phyloP scores from a whole-genome alignment of 2,329 filamentous ascomycete species.

The Penicillium sp. region DNA sequence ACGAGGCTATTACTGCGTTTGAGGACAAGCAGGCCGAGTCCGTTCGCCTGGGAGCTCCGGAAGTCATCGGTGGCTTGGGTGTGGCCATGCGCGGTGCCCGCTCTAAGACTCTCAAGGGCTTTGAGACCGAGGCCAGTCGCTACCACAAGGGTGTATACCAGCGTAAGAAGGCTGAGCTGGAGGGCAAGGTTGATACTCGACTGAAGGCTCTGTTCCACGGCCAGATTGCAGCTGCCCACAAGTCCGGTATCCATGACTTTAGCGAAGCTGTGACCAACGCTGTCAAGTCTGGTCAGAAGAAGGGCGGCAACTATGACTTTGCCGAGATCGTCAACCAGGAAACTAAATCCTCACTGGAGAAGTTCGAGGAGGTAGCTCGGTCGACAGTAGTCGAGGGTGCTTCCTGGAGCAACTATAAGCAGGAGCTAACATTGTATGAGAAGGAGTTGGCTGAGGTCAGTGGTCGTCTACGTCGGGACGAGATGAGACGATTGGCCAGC shows the following conservation, averaged over 20 bases:
- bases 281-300: slow-evolving; percentile 92
- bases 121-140: slow-evolving; percentile 86
- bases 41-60: slow-evolving; percentile 71
- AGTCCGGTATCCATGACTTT: slow-evolving; percentile 81
- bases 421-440: slow-evolving; percentile 79
- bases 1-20: slow-evolving; percentile 78
- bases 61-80: slow-evolving; percentile 77
- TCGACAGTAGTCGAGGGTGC: slow-evolving; percentile 78
- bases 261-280: slow-evolving; percentile 83
- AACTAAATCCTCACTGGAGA: slow-evolving; percentile 74
- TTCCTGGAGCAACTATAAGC: slow-evolving; percentile 83
- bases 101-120: slow-evolving; percentile 75
- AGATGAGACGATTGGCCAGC: slow-evolving; percentile 91
- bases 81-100: slow-evolving; percentile 74
- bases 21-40: slow-evolving; percentile 85
- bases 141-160: slow-evolving; percentile 97
- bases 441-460: slow-evolving; percentile 93
- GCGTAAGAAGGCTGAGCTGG: slow-evolving; percentile 83
- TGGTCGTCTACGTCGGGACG: slow-evolving; percentile 82
- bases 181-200: slow-evolving; percentile 83
- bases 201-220: slow-evolving; percentile 86
- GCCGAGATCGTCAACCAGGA: slow-evolving; percentile 87
- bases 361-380: slow-evolving; percentile 77
- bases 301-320: slow-evolving; percentile 89
- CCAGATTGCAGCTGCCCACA: slow-evolving; percentile 89